These are phyloP conservation scores for Metschnikowia corniflorae DNA, from an alignment of 805 yeast species.

Conservation along the genomic window DNA sequence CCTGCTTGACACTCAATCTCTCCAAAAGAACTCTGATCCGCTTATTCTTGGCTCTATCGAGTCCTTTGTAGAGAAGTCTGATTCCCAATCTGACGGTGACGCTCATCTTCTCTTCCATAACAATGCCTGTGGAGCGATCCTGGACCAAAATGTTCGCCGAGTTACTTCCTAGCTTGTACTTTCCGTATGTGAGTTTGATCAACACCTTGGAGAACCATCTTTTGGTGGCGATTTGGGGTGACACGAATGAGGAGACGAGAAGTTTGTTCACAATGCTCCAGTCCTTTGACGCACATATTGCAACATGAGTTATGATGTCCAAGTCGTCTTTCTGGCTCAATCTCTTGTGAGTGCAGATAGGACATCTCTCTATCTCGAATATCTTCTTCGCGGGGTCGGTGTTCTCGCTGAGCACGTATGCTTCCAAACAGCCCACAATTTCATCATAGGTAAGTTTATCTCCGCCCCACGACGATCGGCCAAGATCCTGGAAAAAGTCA, in stretches of 20 bases:
- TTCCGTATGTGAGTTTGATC: conserved; percentile 84
- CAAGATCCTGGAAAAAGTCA: conserved; percentile 46
- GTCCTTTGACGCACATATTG: conserved; percentile 77
- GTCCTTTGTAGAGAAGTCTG: conserved; percentile 73
- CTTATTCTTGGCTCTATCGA: conserved; percentile 55
- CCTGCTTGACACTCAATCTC: conserved; percentile 74
- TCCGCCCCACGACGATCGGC: conserved; percentile 51
- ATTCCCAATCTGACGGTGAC: conserved; percentile 86
- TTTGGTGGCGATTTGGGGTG: conserved; percentile 77
- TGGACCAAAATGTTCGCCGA: conserved; percentile 94
- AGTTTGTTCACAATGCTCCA: conserved; percentile 67
- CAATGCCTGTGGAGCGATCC: conserved; percentile 82
- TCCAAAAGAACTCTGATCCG: conserved; percentile 59
- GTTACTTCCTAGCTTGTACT: conserved; percentile 74
- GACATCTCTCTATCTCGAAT: conserved; percentile 69
- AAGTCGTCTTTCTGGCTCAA: conserved; percentile 50
- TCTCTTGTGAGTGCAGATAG: conserved; percentile 67
- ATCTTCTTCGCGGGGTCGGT: conserved; percentile 33
- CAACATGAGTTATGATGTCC: conserved; percentile 82
- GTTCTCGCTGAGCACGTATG: conserved; percentile 24
- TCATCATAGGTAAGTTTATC: conserved; percentile 45
- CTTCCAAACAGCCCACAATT: conserved; percentile 46
- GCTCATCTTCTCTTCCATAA: conserved; percentile 92
- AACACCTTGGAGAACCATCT: conserved; percentile 85
- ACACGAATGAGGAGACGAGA: conserved; percentile 65